phyloP scores from a whole-genome alignment of 495 filamentous ascomycete genomes.

The Lichenothelia convexa region DNA sequence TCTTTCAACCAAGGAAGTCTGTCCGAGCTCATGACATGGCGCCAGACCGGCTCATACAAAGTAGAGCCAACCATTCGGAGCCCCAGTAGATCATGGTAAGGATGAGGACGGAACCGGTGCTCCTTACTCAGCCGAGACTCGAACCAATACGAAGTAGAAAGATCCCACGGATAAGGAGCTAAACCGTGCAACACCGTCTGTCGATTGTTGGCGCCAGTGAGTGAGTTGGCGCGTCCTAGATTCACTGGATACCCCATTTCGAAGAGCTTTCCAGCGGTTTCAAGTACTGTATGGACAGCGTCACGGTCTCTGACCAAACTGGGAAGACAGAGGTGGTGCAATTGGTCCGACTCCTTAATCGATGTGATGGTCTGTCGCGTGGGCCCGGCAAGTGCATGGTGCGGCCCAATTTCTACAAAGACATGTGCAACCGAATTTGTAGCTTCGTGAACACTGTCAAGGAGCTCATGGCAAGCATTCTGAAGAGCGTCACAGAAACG shows the following conservation, averaged over 20 bases:
- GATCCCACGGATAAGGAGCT: slow-evolving; percentile 10
- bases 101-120: neutral
- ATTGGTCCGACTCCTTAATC: too few relatives aligned
- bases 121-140: slow-evolving; percentile 5
- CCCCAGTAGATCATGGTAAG: slow-evolving; percentile 6
- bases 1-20: slow-evolving; percentile 28
- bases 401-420: slow-evolving; percentile 7
- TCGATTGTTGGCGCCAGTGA: neutral
- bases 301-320: neutral
- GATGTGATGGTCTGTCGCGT: neutral
- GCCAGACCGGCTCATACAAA: slow-evolving; percentile 19
- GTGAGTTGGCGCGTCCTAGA: slow-evolving; percentile 5
- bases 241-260: slow-evolving; percentile 10
- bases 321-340: neutral
- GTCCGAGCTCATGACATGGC: slow-evolving; percentile 22
- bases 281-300: neutral
- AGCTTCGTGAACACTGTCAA: neutral
- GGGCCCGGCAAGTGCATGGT: slow-evolving; percentile 3
- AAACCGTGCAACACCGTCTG: slow-evolving; percentile 2
- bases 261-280: slow-evolving; percentile 6
- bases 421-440: slow-evolving; percentile 3
- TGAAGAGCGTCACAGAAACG: slow-evolving; percentile 7
- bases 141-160: slow-evolving; percentile 6
- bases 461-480: slow-evolving; percentile 1
- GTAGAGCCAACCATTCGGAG: neutral